Evolutionary conservation across 1,139 yeast genomes (phyloP).

Genomic region (Keqinozyma sinolaborantium): DNA sequence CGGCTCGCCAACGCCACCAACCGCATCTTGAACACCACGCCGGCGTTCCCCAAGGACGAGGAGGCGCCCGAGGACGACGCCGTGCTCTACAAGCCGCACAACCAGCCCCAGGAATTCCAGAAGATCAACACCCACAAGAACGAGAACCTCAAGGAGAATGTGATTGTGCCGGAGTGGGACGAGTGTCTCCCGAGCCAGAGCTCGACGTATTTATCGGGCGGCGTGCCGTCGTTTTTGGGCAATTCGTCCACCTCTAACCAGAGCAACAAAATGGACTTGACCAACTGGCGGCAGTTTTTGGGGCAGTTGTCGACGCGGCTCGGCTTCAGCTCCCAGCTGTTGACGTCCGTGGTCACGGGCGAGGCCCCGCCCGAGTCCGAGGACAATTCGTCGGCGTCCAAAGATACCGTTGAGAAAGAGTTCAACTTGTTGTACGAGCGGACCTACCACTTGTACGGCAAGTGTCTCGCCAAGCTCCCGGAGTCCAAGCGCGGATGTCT

Average conservation of each 20-base stretch:
- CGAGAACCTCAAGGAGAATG: constrained; percentile 39
- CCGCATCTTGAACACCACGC: constrained; percentile 32
- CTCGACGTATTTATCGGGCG: constrained; percentile 10
- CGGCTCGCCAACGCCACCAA: constrained; percentile 18
- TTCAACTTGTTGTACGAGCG: constrained; percentile 34
- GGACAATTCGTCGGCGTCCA: constrained; percentile 10
- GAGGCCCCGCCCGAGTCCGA: constrained; percentile 8
- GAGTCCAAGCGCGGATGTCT: constrained; percentile 38
- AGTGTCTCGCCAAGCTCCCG: constrained; percentile 36
- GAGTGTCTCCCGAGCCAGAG: constrained; percentile 32
- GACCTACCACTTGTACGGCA: constrained; percentile 40
- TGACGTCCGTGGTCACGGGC: constrained; percentile 24
- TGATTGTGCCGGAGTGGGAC: constrained; percentile 44
- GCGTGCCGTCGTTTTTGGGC: constrained; percentile 17
- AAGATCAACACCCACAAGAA: constrained; percentile 46
- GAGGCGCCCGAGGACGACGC: constrained; percentile 33
- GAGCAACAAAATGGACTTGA: constrained; percentile 22
- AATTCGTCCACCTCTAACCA: constrained; percentile 25
- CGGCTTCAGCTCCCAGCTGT: constrained; percentile 34
- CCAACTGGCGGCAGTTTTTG: constrained; percentile 36
- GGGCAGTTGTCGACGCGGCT: constrained; percentile 33
- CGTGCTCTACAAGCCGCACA: constrained; percentile 45
- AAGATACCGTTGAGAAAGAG: constrained; percentile 31
- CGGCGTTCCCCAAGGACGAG: constrained; percentile 36
- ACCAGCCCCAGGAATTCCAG: constrained; percentile 37